These are phyloP conservation scores for Leccinum disarticulatum DNA, from an alignment of 768 basidiomycete genomes.

Conservation along the genomic window DNA sequence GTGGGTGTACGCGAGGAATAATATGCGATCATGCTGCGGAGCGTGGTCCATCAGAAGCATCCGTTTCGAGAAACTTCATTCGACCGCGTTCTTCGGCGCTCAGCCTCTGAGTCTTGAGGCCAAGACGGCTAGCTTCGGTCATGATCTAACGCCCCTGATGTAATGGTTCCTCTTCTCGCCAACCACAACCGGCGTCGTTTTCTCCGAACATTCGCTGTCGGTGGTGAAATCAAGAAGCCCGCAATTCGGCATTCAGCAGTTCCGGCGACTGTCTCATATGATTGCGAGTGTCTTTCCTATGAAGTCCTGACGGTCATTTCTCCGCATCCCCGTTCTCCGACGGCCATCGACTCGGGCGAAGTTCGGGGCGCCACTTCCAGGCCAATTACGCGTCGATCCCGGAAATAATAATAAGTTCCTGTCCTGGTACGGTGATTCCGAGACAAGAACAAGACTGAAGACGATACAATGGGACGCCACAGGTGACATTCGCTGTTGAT, in stretches of 20 bases:
- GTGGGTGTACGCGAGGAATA: not conserved
- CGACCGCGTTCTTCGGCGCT: not conserved
- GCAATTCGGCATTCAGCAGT: slow-evolving; percentile 7
- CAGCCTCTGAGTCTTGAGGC: not conserved
- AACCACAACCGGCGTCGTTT: slow-evolving; percentile 6
- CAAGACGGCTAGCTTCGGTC: not conserved
- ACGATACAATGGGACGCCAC: not conserved
- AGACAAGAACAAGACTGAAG: slow-evolving; percentile 3
- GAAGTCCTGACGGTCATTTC: not conserved
- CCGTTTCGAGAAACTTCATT: not conserved
- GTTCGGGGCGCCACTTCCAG: not conserved
- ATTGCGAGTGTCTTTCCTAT: not conserved
- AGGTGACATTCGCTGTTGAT: not conserved
- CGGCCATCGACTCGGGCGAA: not conserved
- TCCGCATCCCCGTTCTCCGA: not conserved
- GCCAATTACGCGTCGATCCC: not conserved
- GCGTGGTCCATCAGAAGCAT: not conserved
- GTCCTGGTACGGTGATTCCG: not conserved
- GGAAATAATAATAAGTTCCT: not conserved
- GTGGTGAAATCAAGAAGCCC: slow-evolving; percentile 5
- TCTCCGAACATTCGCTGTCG: slow-evolving; percentile 8
- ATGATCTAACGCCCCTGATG: not conserved
- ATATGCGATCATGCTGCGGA: not conserved
- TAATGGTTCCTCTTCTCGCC: not conserved
- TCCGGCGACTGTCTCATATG: slow-evolving; percentile 1